These are phyloP conservation scores for Emericellopsis atlantica DNA, from an alignment of 2,329 filamentous ascomycete genomes.

Conservation along the genomic window DNA sequence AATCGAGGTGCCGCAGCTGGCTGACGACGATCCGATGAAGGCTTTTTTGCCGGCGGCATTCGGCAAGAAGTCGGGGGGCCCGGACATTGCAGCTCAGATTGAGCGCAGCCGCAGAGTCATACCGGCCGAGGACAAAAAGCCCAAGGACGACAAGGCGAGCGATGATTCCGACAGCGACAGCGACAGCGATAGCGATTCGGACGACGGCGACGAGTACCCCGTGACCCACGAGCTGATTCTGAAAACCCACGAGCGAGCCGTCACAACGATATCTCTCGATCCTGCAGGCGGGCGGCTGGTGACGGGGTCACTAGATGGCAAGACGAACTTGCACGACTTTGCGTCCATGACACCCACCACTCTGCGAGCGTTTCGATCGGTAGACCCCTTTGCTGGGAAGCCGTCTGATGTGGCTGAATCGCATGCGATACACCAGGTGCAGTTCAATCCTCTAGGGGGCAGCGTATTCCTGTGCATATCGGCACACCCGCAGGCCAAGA, in stretches of 20 bases:
- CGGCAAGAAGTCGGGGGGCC: constrained; percentile 64
- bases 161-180: constrained; percentile 29
- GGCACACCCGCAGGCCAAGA: constrained; percentile 79
- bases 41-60: constrained; percentile 73
- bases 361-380: constrained; percentile 80
- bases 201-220: constrained; percentile 80
- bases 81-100: constrained; percentile 70
- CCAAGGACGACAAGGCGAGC: constrained; percentile 29
- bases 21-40: constrained; percentile 57
- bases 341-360: constrained; percentile 92
- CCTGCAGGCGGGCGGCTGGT: constrained; percentile 73
- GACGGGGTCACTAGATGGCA: constrained; percentile 86
- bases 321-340: constrained; percentile 88
- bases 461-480: constrained; percentile 75
- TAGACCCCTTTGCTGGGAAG: constrained; percentile 77
- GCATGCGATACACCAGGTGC: constrained; percentile 74
- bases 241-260: constrained; percentile 80
- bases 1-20: constrained; percentile 39
- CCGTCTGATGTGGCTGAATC: constrained; percentile 62
- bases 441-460: constrained; percentile 76
- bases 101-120: constrained; percentile 55
- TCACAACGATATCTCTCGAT: constrained; percentile 77
- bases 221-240: constrained; percentile 86
- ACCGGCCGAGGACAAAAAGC: constrained; percentile 12
- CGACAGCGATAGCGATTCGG: constrained; percentile 40